Evolutionary conservation across 208 protist species (phyloP).

Genomic region (Lotmaria passim): DNA sequence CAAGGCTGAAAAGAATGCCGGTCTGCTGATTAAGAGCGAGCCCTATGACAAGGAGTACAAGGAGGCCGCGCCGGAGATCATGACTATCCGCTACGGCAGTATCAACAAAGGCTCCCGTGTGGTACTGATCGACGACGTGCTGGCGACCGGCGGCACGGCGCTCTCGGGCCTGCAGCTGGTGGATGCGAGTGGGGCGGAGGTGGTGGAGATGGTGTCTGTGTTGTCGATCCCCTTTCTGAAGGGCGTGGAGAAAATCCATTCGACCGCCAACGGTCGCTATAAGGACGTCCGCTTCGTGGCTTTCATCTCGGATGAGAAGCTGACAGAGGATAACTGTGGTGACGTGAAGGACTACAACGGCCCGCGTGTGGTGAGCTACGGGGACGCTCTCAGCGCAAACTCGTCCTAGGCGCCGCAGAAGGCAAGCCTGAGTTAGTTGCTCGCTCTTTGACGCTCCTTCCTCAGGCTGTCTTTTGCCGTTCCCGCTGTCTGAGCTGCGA

Average conservation of each 20-base stretch:
- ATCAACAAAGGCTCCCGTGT: constrained; percentile 75
- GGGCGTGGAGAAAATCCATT: constrained; percentile 76
- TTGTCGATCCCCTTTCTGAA: constrained; percentile 69
- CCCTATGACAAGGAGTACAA: constrained; percentile 92
- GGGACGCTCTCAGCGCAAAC: constrained; percentile 35
- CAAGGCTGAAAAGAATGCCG: constrained; percentile 88
- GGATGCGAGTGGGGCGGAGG: constrained; percentile 69
- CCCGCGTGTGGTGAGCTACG: constrained; percentile 71
- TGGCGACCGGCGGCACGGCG: constrained; percentile 91
- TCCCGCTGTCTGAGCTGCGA: background rate
- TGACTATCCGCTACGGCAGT: constrained; percentile 86
- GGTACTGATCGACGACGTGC: constrained; percentile 92
- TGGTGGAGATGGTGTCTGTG: constrained; percentile 73
- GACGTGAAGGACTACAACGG: constrained; percentile 67
- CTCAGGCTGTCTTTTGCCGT: background rate
- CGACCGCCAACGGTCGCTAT: constrained; percentile 62
- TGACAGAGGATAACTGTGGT: constrained; percentile 83
- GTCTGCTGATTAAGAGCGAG: constrained; percentile 86
- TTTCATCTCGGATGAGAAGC: constrained; percentile 56
- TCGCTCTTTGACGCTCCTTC: background rate
- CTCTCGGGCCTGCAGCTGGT: constrained; percentile 91
- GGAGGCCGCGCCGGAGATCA: constrained; percentile 76
- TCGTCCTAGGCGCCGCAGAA: background rate
- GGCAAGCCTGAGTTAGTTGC: background rate
- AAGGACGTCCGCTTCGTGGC: constrained; percentile 72